Evolutionary conservation across 768 basidiomycete species (phyloP).

Genomic region (Neoboletus subvelutipes): DNA sequence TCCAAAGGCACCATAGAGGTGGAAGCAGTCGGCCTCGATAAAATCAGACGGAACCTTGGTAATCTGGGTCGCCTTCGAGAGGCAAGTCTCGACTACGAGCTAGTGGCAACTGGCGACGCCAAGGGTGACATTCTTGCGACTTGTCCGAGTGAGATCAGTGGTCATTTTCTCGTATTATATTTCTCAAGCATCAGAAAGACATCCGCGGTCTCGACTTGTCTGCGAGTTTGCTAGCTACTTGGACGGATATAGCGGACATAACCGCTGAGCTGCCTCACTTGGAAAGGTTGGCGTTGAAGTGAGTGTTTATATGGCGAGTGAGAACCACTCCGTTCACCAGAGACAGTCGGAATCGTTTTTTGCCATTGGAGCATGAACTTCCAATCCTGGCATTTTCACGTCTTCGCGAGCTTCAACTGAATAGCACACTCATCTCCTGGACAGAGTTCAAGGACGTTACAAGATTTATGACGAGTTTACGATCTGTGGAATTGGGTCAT

Average conservation of each 20-base stretch:
- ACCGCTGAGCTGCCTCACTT: slow-evolving; percentile 58
- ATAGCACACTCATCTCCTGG: slow-evolving; percentile 73
- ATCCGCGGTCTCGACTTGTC: slow-evolving; percentile 83
- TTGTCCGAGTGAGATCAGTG: slow-evolving; percentile 61
- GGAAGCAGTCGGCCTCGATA: slow-evolving; percentile 81
- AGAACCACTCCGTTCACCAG: slow-evolving; percentile 18
- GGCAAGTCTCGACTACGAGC: slow-evolving; percentile 73
- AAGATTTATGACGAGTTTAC: slow-evolving; percentile 52
- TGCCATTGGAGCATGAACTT: slow-evolving; percentile 34
- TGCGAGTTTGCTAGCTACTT: slow-evolving; percentile 64
- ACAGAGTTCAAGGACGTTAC: slow-evolving; percentile 54
- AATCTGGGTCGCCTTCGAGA: slow-evolving; percentile 68
- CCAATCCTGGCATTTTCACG: slow-evolving; percentile 45
- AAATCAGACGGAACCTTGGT: slow-evolving; percentile 69
- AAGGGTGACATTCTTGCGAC: slow-evolving; percentile 51
- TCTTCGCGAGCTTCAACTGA: slow-evolving; percentile 70
- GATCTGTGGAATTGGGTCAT: slow-evolving; percentile 66
- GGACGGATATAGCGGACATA: slow-evolving; percentile 70
- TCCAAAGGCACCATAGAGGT: slow-evolving; percentile 83
- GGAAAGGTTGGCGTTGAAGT: slow-evolving; percentile 77
- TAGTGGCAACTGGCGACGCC: slow-evolving; percentile 53
- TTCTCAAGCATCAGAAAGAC: slow-evolving; percentile 43
- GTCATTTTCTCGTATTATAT: slow-evolving; percentile 5
- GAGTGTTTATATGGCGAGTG: slow-evolving; percentile 32
- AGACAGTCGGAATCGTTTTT: slow-evolving; percentile 67